A percentile compares a stretch with the other conserved stretches of the same genome.
Conservation (phyloP, 2,329 filamentous ascomycete genomes). For the Phaeosphaeria sp. region DNA sequence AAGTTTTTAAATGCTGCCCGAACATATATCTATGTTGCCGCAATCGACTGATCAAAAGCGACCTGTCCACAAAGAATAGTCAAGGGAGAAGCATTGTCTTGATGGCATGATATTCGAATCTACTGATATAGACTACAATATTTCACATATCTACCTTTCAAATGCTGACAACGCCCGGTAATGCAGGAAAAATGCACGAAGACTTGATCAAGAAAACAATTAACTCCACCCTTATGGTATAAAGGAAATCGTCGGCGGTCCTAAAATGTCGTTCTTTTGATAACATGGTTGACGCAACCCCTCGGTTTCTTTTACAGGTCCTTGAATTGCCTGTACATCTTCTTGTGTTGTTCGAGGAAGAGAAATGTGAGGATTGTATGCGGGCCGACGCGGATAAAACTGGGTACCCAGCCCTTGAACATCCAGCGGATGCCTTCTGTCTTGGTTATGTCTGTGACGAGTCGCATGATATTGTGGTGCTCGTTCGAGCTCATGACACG, state of each 20-base stretch:
- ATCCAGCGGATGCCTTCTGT: constrained; percentile 80
- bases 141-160: neutral
- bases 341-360: constrained; percentile 87
- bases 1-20: too few species aligned
- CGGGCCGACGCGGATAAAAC: constrained; percentile 69
- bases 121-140: neutral
- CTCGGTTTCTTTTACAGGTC: constrained; percentile 5
- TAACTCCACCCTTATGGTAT: constrained; percentile 17
- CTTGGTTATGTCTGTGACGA: constrained; percentile 71
- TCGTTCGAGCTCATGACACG: constrained; percentile 76
- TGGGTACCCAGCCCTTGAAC: constrained; percentile 91
- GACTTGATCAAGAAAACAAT: neutral
- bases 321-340: constrained; percentile 64
- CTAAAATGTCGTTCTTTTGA: neutral
- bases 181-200: constrained; percentile 2
- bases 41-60: too few species aligned
- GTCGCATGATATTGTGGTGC: constrained; percentile 60
- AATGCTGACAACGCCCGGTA: neutral
- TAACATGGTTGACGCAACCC: constrained; percentile 1
- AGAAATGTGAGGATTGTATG: constrained; percentile 89
- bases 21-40: too few species aligned
- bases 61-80: too few species aligned
- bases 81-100: neutral
- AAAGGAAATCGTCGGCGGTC: constrained; percentile 1
- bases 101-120: neutral